Conservation (phyloP, 441 rosid genomes). For the Aleurites moluccanus region DNA sequence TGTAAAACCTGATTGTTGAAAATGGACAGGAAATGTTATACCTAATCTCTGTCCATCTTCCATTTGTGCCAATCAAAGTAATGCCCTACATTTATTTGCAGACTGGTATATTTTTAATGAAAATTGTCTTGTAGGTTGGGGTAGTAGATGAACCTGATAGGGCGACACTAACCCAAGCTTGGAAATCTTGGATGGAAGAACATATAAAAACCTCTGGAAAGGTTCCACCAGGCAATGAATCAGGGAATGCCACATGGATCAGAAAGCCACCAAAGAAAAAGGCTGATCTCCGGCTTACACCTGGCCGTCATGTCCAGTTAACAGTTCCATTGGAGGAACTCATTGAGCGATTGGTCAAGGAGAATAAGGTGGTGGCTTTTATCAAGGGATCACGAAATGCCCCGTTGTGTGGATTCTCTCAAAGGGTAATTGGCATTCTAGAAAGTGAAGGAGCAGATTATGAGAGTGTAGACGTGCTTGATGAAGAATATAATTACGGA, state of each 20-base stretch:
- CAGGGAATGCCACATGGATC: slow-evolving; percentile 81
- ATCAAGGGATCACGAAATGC: slow-evolving; percentile 89
- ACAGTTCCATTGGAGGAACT: slow-evolving; percentile 70
- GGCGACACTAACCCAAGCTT: slow-evolving; percentile 60
- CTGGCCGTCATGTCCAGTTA: slow-evolving; percentile 77
- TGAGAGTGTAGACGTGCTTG: slow-evolving; percentile 82
- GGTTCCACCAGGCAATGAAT: slow-evolving; percentile 82
- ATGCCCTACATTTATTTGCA: background rate
- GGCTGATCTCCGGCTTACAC: slow-evolving; percentile 81
- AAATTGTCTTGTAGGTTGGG: slow-evolving; percentile 47
- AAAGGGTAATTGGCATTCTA: slow-evolving; percentile 74
- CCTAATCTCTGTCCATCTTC: background rate
- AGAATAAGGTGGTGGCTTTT: slow-evolving; percentile 84
- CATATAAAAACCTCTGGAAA: slow-evolving; percentile 71
- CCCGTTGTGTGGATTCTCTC: slow-evolving; percentile 87
- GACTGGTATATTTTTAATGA: background rate
- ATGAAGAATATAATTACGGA: slow-evolving; percentile 71
- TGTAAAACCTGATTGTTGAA: background rate
- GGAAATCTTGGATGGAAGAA: slow-evolving; percentile 98
- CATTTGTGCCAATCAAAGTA: background rate
- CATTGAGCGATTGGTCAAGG: slow-evolving; percentile 68
- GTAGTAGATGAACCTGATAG: slow-evolving; percentile 71
- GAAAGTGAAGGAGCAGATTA: slow-evolving; percentile 75
- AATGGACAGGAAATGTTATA: background rate
- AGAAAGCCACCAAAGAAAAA: slow-evolving; percentile 65